These are phyloP conservation scores for Phytophthora hybrid DNA, from an alignment of 352 stramenopile species.

Conservation along the genomic window DNA sequence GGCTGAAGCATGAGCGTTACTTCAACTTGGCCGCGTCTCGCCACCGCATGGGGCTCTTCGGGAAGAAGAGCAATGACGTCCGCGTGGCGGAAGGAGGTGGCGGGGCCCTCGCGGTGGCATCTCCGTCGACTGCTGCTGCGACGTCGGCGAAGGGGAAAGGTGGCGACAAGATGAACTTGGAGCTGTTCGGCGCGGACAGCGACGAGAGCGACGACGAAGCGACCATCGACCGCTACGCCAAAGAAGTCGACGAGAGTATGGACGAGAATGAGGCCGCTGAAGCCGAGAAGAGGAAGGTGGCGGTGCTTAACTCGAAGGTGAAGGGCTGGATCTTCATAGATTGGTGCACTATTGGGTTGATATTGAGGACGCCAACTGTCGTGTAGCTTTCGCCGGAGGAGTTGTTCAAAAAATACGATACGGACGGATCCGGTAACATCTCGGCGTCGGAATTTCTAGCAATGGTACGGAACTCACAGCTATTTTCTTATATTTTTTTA, in stretches of 20 bases:
- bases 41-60: slow-evolving; percentile 51
- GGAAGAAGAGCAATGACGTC: slow-evolving; percentile 30
- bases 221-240: slow-evolving; percentile 75
- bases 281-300: slow-evolving; percentile 74
- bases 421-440: slow-evolving; percentile 89
- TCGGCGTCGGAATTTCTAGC: slow-evolving; percentile 92
- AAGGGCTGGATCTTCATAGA: neutral
- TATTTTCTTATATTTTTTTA: neutral
- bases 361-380: slow-evolving; percentile 1
- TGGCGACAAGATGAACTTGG: slow-evolving; percentile 43
- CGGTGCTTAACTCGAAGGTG: slow-evolving; percentile 73
- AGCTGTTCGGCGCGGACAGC: slow-evolving; percentile 76
- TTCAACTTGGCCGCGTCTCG: slow-evolving; percentile 21
- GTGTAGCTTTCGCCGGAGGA: slow-evolving; percentile 80
- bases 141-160: slow-evolving; percentile 19
- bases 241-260: slow-evolving; percentile 34
- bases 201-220: slow-evolving; percentile 87
- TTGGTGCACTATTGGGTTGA: neutral
- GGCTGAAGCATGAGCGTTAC: neutral
- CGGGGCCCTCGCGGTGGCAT: slow-evolving; percentile 10
- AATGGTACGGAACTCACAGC: slow-evolving; percentile 58
- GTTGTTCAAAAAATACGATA: slow-evolving; percentile 94
- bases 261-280: slow-evolving; percentile 38
- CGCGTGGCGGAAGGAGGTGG: slow-evolving; percentile 52
- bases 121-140: slow-evolving; percentile 6